Conservation (phyloP, 805 yeast species). For the Candida krabiensis region DNA sequence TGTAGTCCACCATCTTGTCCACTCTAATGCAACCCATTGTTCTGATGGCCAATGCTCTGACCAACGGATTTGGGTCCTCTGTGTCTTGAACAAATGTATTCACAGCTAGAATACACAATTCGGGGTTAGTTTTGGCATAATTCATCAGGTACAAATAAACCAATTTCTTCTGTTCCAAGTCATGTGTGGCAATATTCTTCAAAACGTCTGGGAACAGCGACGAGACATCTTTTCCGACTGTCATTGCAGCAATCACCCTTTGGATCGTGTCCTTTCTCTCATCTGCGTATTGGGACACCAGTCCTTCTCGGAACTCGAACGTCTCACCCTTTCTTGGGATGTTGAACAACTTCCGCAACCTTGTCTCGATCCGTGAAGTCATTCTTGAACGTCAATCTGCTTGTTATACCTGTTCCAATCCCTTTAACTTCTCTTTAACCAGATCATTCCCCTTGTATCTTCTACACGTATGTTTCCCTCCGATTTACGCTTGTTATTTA, state of each 20-base stretch:
- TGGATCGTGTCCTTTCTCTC: slow-evolving; percentile 97
- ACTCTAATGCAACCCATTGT: slow-evolving; percentile 99
- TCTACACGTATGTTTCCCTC: no score
- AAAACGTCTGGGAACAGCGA: slow-evolving; percentile 92
- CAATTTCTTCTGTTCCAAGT: slow-evolving; percentile 92
- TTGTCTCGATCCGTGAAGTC: slow-evolving; percentile 42
- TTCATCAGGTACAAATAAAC: slow-evolving; percentile 95
- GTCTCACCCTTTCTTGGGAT: slow-evolving; percentile 71
- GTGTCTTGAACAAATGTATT: slow-evolving; percentile 95
- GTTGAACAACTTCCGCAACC: slow-evolving; percentile 56
- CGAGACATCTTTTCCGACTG: slow-evolving; percentile 94
- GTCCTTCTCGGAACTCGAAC: slow-evolving; percentile 84
- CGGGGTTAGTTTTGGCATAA: slow-evolving; percentile 96
- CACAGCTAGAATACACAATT: slow-evolving; percentile 91
- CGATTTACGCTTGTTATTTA: no score
- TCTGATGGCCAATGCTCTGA: slow-evolving; percentile 92
- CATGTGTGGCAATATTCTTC: slow-evolving; percentile 95
- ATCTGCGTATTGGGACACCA: slow-evolving; percentile 91
- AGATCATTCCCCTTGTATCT: no score
- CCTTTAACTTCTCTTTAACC: no score
- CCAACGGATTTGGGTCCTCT: slow-evolving; percentile 94
- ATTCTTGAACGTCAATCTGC: no score
- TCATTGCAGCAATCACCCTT: slow-evolving; percentile 97
- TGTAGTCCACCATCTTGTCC: slow-evolving; percentile 90
- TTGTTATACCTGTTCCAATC: no score